A percentile compares a stretch with the other conserved stretches of the same genome.
Evolutionary conservation across 495 filamentous ascomycete species (phyloP).

Genomic region (Hyphodiscus hymeniophilus): DNA sequence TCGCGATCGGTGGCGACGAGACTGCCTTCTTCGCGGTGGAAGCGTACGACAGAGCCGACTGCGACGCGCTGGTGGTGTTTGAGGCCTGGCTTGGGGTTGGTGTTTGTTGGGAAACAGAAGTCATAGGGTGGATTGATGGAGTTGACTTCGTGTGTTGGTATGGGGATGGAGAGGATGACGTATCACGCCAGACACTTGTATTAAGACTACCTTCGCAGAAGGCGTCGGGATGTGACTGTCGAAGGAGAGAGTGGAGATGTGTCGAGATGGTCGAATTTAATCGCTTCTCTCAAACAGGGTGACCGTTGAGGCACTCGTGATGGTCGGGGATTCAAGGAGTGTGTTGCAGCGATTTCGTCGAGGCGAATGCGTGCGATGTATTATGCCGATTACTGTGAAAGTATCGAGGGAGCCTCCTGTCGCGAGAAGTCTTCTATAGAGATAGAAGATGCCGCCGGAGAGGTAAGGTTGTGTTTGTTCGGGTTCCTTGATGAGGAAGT

Average conservation of each 20-base stretch:
- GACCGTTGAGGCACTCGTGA: slow-evolving; percentile 4
- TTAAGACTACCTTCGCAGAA: slow-evolving; percentile 17
- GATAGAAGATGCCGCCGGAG: slow-evolving; percentile 22
- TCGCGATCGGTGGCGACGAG: slow-evolving; percentile 58
- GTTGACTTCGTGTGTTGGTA: slow-evolving; percentile 8
- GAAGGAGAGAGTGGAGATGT: slow-evolving; percentile 18
- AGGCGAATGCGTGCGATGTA: slow-evolving; percentile 11
- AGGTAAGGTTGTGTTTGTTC: slow-evolving; percentile 1
- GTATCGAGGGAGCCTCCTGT: slow-evolving; percentile 18
- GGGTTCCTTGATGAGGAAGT: slow-evolving; percentile 4
- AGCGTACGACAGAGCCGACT: slow-evolving; percentile 58
- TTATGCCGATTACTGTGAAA: slow-evolving; percentile 9
- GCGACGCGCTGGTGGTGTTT: slow-evolving; percentile 44
- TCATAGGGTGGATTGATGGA: slow-evolving; percentile 15
- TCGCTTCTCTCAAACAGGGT: slow-evolving; percentile 18
- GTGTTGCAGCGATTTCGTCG: slow-evolving; percentile 12
- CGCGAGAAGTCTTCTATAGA: slow-evolving; percentile 20
- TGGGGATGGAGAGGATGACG: slow-evolving; percentile 13
- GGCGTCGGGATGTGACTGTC: slow-evolving; percentile 15
- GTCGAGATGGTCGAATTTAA: slow-evolving; percentile 19
- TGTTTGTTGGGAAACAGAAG: slow-evolving; percentile 23
- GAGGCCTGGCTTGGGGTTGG: slow-evolving; percentile 21
- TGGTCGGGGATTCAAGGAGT: slow-evolving; percentile 16
- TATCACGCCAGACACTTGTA: slow-evolving; percentile 8
- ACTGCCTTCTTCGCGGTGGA: slow-evolving; percentile 71